Percentiles rank a stretch among this genome's conserved stretches.
These are phyloP conservation scores for Leccinum longicurvipes DNA, from an alignment of 768 basidiomycete species.

Conservation along the genomic window DNA sequence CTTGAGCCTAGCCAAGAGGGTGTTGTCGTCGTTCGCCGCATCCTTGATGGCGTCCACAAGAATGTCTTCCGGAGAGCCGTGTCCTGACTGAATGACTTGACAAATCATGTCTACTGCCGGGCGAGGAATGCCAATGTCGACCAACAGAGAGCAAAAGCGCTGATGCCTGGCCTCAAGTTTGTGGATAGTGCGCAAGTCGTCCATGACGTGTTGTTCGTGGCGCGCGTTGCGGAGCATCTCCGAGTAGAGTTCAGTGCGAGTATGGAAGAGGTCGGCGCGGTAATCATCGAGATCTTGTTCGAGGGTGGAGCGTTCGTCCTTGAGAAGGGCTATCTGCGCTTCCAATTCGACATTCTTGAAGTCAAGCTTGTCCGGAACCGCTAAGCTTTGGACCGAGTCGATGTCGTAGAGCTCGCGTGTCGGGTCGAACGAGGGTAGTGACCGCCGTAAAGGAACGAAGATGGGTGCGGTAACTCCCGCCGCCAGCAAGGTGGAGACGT, in stretches of 20 bases:
- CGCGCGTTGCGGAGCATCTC: conserved; percentile 28
- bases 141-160: conserved; percentile 22
- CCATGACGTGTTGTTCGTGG: conserved; percentile 21
- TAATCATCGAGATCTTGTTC: conserved; percentile 29
- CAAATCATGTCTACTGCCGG: conserved; percentile 22
- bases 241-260: conserved; percentile 27
- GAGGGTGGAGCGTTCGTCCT: conserved; percentile 15
- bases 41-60: conserved; percentile 42
- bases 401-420: conserved; percentile 17
- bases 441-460: conserved; percentile 20
- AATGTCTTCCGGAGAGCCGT: conserved; percentile 39
- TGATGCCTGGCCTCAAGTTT: conserved; percentile 25
- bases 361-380: neutral
- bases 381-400: neutral
- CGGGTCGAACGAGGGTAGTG: conserved; percentile 27
- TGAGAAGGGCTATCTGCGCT: conserved; percentile 10
- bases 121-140: conserved; percentile 27
- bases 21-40: conserved; percentile 36
- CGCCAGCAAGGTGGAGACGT: conserved; percentile 27
- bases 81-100: conserved; percentile 19
- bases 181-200: conserved; percentile 27
- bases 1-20: conserved; percentile 43
- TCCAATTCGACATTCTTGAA: conserved; percentile 12
- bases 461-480: conserved; percentile 13
- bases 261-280: conserved; percentile 26